Conservation (phyloP, 2,329 filamentous ascomycete species). For the Chlorencoelia australis region DNA sequence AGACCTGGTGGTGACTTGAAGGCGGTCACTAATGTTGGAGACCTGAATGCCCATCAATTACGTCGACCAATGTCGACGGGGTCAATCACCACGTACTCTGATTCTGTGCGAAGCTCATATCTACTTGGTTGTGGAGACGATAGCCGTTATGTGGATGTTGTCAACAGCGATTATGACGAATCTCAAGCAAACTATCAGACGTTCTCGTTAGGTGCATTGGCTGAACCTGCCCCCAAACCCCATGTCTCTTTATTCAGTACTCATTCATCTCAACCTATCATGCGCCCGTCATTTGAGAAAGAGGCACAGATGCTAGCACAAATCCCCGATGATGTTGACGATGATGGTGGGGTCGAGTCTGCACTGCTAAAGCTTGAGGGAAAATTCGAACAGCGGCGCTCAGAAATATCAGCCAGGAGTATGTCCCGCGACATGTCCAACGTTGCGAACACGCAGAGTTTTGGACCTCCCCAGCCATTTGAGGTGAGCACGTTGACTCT, state of each 20-base stretch:
- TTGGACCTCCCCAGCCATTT: conserved; percentile 15
- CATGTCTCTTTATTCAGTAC: conserved; percentile 49
- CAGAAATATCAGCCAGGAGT: conserved; percentile 16
- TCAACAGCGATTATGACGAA: conserved; percentile 29
- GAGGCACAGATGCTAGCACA: conserved; percentile 80
- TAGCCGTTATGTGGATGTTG: conserved; percentile 35
- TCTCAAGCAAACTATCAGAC: conserved; percentile 34
- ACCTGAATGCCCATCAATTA: conserved; percentile 41
- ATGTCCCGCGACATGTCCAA: conserved; percentile 6
- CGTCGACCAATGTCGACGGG: conserved; percentile 47
- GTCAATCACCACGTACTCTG: conserved; percentile 49
- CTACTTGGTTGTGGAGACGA: conserved; percentile 32
- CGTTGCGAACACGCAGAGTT: conserved; percentile 17
- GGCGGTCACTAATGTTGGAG: conserved; percentile 54
- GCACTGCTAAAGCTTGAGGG: conserved; percentile 87
- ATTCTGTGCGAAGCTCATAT: conserved; percentile 50
- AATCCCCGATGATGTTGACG: conserved; percentile 70
- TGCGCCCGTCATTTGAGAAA: conserved; percentile 73
- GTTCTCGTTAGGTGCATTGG: conserved; percentile 50
- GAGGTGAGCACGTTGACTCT: conserved; percentile 17
- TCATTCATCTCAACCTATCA: conserved; percentile 50
- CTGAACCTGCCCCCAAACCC: conserved; percentile 38
- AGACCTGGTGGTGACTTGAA: conserved; percentile 67
- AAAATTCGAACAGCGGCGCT: conserved; percentile 52
- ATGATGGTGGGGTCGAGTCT: conserved; percentile 85